Base-by-base conservation (phyloP, 192 early-diverging fungal genomes). In the Diversispora epigaea region DNA sequence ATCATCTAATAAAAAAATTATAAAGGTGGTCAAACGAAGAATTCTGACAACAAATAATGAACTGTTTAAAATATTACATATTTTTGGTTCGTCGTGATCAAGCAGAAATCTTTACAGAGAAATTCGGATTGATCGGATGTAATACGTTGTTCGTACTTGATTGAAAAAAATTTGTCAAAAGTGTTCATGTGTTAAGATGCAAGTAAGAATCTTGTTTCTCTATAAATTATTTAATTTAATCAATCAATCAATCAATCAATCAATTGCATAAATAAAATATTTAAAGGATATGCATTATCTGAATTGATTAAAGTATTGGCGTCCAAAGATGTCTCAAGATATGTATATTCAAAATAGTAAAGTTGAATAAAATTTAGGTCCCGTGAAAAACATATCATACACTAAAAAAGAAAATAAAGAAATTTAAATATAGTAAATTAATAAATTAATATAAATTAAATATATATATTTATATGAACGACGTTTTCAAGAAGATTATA, bases 1-100 rank as follows among this genome's bases (percentile, higher is more conserved):
- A 69, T 69, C 68, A 69, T 69, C 68, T 69, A 39, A 21, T n/a
- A n/a, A n/a, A n/a, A n/a, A n/a, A n/a, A n/a, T n/a, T n/a, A 39
- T 17, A 32, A 69, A 49, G 7, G 19, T 52, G 4, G 68, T 69
- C 8, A 69, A 69, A 44, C 15, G 21, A 54, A 8, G 22, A 69
- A 52, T 49, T n/a, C 12, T 4, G 14, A 46, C 3, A n/a, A 25
- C 12, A 60, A 60, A 22, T 19, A 44, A 67, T 15, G 9, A 3
- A 67, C 11, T 3, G 21, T 69, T 21, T 52, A 21, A 19, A 21
- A 32, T 32, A 21, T 69, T 52, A 69, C 68, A 69, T 69, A 69
- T 69, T 69, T 69, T 11, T 39, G 6, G 52, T 52, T 69, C 22
- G 25, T 69, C 46, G 68, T 69, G 44, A 69, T 50, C 19, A 69